Evolutionary conservation across 768 basidiomycete genomes (phyloP).

Genomic region (Podaxis sp.): DNA sequence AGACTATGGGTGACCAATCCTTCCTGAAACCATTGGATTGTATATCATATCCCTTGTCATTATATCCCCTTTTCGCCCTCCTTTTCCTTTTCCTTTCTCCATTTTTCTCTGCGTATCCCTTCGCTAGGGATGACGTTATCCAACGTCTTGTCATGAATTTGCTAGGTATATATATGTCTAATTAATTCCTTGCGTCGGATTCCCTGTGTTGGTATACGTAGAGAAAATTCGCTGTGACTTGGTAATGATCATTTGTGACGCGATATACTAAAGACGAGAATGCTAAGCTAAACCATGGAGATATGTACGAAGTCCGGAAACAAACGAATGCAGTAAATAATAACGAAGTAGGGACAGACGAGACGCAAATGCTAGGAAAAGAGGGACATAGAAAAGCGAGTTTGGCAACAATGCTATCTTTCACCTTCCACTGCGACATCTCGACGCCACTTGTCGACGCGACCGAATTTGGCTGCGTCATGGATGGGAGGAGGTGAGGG

Average conservation of each 20-base stretch:
- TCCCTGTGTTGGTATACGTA: slow-evolving; percentile 10
- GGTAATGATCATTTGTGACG: neutral
- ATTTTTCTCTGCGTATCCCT: neutral
- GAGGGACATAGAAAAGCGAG: neutral
- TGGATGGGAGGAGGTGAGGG: slow-evolving; percentile 65
- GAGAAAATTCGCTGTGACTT: neutral
- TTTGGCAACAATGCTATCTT: slow-evolving; percentile 1
- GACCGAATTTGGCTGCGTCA: slow-evolving; percentile 65
- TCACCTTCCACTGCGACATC: slow-evolving; percentile 76
- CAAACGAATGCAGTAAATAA: neutral
- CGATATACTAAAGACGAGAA: neutral
- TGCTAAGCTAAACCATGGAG: neutral
- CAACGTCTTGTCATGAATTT: slow-evolving; percentile 1
- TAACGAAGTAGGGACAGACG: neutral
- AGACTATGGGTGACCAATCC: slow-evolving; percentile 77
- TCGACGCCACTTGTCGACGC: slow-evolving; percentile 80
- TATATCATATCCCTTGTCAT: neutral
- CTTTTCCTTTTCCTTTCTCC: neutral
- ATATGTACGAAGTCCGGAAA: neutral
- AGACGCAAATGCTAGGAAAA: neutral
- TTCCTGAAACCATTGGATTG: slow-evolving; percentile 29
- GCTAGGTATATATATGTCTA: slow-evolving; percentile 11
- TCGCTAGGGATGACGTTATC: neutral
- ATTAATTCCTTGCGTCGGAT: slow-evolving; percentile 14
- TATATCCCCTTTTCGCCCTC: neutral